Conservation (phyloP, 495 filamentous ascomycete genomes). For the Aspergillus mulundensis region DNA sequence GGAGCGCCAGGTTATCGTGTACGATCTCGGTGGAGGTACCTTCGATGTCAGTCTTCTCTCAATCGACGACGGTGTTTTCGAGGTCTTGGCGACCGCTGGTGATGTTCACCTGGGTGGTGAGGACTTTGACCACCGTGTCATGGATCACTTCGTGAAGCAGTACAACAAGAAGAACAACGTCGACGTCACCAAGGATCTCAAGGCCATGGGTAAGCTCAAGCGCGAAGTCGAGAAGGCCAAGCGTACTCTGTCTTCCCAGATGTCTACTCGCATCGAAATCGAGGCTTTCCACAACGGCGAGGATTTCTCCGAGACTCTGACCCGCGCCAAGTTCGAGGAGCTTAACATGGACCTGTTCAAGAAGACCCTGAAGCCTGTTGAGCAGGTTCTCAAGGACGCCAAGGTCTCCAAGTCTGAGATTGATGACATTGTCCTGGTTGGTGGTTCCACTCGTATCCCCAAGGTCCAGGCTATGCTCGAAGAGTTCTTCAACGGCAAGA, state of each 20-base stretch:
- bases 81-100: constrained; percentile 96
- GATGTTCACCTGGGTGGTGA: constrained; percentile 99
- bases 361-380: constrained; percentile 97
- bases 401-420: constrained; percentile 85
- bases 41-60: constrained; percentile 99
- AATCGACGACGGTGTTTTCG: constrained; percentile 95
- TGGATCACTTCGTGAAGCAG: constrained; percentile 94
- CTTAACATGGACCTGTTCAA: constrained; percentile 98
- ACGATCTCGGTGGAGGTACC: constrained; percentile 99
- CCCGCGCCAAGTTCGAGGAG: constrained; percentile 98
- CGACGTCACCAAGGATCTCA: constrained; percentile 89
- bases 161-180: constrained; percentile 99
- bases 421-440: constrained; percentile 85
- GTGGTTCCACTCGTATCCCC: constrained; percentile 94
- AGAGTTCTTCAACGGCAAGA: constrained; percentile 93
- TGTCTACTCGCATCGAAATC: constrained; percentile 97
- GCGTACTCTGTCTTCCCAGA: constrained; percentile 96
- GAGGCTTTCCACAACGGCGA: constrained; percentile 96
- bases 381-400: constrained; percentile 92
- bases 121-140: constrained; percentile 98
- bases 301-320: constrained; percentile 97
- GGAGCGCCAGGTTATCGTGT: constrained; percentile 90
- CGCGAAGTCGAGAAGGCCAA: constrained; percentile 99
- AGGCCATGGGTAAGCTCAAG: constrained; percentile 99
- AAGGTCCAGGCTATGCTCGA: constrained; percentile 93